phyloP scores from a whole-genome alignment of 352 stramenopile species.

The Phytopythium montanum region DNA sequence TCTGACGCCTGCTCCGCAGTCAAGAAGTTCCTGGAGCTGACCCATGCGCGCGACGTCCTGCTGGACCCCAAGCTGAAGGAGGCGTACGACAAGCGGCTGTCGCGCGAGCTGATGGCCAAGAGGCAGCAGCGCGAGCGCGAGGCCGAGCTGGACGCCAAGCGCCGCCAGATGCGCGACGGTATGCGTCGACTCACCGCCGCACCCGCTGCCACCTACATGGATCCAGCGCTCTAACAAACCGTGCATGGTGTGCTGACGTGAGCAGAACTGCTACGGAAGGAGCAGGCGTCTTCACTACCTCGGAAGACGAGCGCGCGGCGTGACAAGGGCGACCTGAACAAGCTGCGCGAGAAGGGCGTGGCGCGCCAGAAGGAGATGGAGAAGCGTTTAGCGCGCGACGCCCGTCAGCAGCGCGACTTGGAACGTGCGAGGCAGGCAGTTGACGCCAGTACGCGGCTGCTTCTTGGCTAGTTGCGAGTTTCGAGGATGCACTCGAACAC shows the following conservation, averaged over 20 bases:
- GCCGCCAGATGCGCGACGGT: slow-evolving; percentile 65
- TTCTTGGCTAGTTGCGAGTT: not conserved
- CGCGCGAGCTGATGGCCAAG: slow-evolving; percentile 50
- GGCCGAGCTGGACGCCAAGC: slow-evolving; percentile 48
- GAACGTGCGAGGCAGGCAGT: slow-evolving; percentile 20
- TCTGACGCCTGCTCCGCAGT: slow-evolving; percentile 25
- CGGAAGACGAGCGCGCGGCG: slow-evolving; percentile 28
- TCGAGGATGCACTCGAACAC: not conserved
- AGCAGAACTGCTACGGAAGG: slow-evolving; percentile 60
- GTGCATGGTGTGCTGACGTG: not conserved
- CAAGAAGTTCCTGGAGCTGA: slow-evolving; percentile 81
- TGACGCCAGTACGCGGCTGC: slow-evolving; percentile 7
- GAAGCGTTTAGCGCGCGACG: slow-evolving; percentile 39
- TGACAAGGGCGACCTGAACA: slow-evolving; percentile 44
- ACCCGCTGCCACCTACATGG: not conserved
- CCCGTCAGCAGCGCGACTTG: slow-evolving; percentile 32
- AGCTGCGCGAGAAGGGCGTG: slow-evolving; percentile 47
- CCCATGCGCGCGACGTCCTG: slow-evolving; percentile 68
- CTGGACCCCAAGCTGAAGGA: slow-evolving; percentile 79
- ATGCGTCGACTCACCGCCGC: not conserved
- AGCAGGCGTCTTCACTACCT: slow-evolving; percentile 36
- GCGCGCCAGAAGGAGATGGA: slow-evolving; percentile 54
- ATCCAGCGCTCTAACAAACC: not conserved
- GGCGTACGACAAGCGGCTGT: slow-evolving; percentile 79
- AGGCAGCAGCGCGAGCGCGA: slow-evolving; percentile 69